phyloP scores from a whole-genome alignment of 805 yeast genomes.

The Teunomyces tritomae region DNA sequence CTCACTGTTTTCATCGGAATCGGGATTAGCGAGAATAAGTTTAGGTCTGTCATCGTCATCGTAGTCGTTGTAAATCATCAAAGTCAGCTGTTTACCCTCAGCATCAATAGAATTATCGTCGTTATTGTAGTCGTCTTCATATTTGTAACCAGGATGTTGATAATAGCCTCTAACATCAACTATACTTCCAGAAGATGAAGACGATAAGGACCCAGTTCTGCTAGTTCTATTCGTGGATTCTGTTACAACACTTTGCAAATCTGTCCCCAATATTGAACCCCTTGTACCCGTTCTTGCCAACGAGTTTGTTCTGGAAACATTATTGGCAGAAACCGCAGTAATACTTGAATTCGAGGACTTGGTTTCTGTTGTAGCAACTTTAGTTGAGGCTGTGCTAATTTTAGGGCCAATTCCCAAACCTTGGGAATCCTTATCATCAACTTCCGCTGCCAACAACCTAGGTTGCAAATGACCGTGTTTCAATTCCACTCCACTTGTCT shows the following conservation, averaged over 20 bases:
- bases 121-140: conserved; percentile 20
- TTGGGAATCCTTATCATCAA: conserved; percentile 56
- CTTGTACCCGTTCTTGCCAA: conserved; percentile 32
- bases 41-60: conserved; percentile 37
- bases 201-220: conserved; percentile 21
- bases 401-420: conserved; percentile 8
- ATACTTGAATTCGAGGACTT: conserved; percentile 14
- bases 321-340: conserved; percentile 9
- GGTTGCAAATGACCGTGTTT: conserved; percentile 65
- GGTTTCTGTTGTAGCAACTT: conserved; percentile 1
- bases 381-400: conserved; percentile 2
- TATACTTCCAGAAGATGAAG: conserved; percentile 30
- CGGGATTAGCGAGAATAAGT: conserved; percentile 61
- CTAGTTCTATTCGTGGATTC: conserved; percentile 12
- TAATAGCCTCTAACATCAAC: conserved; percentile 34
- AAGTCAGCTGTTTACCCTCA: conserved; percentile 6
- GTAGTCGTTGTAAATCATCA: conserved; percentile 6
- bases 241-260: conserved; percentile 18
- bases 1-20: conserved; percentile 28
- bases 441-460: conserved; percentile 70
- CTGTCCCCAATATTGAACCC: conserved; percentile 17
- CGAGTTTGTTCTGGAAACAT: conserved; percentile 25
- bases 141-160: conserved; percentile 40
- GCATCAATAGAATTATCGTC: conserved; percentile 11
- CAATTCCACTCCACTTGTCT: conserved; percentile 49